These are phyloP conservation scores for Suhomyces choctaworum DNA, from an alignment of 1,139 yeast genomes.

Conservation along the genomic window DNA sequence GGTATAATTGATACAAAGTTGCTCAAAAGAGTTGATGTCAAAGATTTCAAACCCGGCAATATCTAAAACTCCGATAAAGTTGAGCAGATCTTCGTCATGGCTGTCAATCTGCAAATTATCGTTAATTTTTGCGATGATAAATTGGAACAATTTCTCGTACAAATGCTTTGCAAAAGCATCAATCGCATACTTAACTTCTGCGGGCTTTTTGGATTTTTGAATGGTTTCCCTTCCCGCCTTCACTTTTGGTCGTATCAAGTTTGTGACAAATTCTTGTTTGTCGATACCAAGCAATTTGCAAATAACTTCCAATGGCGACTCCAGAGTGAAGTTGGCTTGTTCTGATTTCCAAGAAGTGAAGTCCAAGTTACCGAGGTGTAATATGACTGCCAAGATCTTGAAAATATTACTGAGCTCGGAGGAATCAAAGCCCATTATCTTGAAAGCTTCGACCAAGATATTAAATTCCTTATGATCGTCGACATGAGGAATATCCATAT, in stretches of 20 bases:
- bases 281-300: constrained; percentile 67
- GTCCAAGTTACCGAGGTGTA: constrained; percentile 84
- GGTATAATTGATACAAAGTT: constrained; percentile 92
- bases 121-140: constrained; percentile 75
- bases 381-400: constrained; percentile 68
- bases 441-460: constrained; percentile 62
- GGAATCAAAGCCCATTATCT: constrained; percentile 67
- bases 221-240: constrained; percentile 91
- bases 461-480: constrained; percentile 74
- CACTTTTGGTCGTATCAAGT: constrained; percentile 74
- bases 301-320: constrained; percentile 55
- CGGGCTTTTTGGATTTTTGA: constrained; percentile 73
- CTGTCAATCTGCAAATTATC: constrained; percentile 49
- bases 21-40: constrained; percentile 89
- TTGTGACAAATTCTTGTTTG: constrained; percentile 53
- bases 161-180: constrained; percentile 88
- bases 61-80: constrained; percentile 90
- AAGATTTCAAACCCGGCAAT: constrained; percentile 98
- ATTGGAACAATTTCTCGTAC: constrained; percentile 82
- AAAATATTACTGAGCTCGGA: constrained; percentile 61
- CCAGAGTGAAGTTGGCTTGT: constrained; percentile 69
- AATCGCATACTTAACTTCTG: constrained; percentile 76
- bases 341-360: constrained; percentile 72
- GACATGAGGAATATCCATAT: constrained; percentile 59
- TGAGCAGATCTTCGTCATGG: constrained; percentile 28